phyloP scores from a whole-genome alignment of 441 rosid genomes.

The Adansonia madagascariensis region DNA sequence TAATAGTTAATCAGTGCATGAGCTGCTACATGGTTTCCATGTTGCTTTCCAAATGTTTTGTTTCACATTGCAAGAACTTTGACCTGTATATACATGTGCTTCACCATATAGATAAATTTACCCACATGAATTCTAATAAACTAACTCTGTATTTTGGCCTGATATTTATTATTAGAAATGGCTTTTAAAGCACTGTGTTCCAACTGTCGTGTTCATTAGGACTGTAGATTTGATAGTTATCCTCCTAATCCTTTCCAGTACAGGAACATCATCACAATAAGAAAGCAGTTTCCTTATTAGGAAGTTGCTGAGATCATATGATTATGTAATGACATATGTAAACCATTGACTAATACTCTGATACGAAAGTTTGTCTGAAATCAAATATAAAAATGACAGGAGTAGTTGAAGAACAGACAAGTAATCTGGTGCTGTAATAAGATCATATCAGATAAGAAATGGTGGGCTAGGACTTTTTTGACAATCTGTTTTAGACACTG shows the following conservation, averaged over 20 bases:
- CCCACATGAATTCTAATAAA: not conserved
- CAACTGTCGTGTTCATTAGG: not conserved
- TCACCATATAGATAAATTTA: not conserved
- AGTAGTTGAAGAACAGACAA: constrained; percentile 4
- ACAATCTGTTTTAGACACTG: not conserved
- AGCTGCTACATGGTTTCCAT: not conserved
- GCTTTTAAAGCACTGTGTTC: not conserved
- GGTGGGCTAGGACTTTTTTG: not conserved
- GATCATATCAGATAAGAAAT: not conserved
- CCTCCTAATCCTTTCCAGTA: not conserved
- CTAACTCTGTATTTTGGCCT: not conserved
- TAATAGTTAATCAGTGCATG: not conserved
- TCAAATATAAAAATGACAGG: not conserved
- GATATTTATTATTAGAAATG: not conserved
- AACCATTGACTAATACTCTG: not conserved
- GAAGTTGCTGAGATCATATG: not conserved
- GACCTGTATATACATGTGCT: not conserved
- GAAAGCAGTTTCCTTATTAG: not conserved
- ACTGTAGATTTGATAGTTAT: not conserved
- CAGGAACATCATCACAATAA: too few relatives aligned
- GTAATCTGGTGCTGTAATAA: not conserved
- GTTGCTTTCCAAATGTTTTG: constrained; percentile 5
- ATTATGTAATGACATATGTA: not conserved
- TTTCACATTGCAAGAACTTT: constrained; percentile 2
- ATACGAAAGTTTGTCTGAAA: not conserved